Conservation (phyloP, 306 rosid species). For the Quercus cerris region DNA sequence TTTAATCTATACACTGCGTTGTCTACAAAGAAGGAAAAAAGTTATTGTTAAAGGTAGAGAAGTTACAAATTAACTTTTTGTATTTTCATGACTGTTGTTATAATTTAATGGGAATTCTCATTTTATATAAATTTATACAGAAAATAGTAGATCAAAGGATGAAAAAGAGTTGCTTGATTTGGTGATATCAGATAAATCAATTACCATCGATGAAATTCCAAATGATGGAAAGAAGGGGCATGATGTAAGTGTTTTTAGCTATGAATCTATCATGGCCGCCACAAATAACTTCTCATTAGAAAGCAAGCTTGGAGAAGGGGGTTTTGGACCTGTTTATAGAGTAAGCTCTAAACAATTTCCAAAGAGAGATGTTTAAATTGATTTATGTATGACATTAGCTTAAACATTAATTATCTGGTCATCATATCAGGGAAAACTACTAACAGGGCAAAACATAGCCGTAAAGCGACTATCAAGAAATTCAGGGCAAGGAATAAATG, state of each 20-base stretch:
- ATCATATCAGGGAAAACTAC: constrained; percentile 19
- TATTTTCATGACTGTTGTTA: background rate
- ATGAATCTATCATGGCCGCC: constrained; percentile 15
- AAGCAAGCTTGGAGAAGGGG: constrained; percentile 33
- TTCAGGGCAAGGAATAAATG: constrained; percentile 20
- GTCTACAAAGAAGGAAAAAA: constrained; percentile 3
- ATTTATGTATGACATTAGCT: too few species aligned
- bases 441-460: constrained; percentile 24
- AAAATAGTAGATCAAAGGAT: background rate
- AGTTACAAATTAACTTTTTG: background rate
- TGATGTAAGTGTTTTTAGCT: constrained; percentile 10
- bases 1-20: background rate
- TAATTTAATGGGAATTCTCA: too few species aligned
- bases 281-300: constrained; percentile 18
- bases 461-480: constrained; percentile 33
- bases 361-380: too few species aligned
- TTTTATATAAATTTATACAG: background rate
- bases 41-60: constrained; percentile 6
- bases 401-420: background rate
- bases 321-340: constrained; percentile 37
- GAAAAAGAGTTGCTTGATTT: background rate
- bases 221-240: constrained; percentile 4
- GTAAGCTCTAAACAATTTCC: background rate
- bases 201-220: background rate
- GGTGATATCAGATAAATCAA: background rate